These are phyloP conservation scores for Medicago arabica DNA, from an alignment of 306 rosid genomes.

Conservation along the genomic window DNA sequence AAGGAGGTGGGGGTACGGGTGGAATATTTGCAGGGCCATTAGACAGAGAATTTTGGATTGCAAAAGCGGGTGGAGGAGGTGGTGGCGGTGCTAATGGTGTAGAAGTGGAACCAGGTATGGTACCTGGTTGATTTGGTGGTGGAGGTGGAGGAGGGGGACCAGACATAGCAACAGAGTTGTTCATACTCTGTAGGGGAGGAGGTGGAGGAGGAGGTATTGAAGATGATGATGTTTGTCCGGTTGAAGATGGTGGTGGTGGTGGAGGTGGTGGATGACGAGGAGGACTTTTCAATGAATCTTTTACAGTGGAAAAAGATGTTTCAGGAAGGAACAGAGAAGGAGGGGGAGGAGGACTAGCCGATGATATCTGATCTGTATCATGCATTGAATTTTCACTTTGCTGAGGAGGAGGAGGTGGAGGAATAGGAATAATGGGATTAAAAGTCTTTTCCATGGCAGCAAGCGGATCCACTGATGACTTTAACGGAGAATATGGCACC, in stretches of 20 bases:
- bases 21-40: conserved; percentile 50
- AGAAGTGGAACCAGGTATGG: conserved; percentile 43
- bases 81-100: conserved; percentile 61
- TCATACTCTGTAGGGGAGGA: conserved; percentile 34
- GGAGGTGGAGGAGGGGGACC: conserved; percentile 74
- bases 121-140: conserved; percentile 44
- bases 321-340: conserved; percentile 31
- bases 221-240: conserved; percentile 40
- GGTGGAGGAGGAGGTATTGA: conserved; percentile 51
- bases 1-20: conserved; percentile 78
- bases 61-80: conserved; percentile 65
- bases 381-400: conserved; percentile 41
- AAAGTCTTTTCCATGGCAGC: conserved; percentile 35
- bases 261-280: conserved; percentile 44
- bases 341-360: conserved; percentile 39
- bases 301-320: not conserved
- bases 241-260: conserved; percentile 35
- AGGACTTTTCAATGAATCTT: conserved; percentile 13
- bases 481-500: conserved; percentile 35
- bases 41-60: conserved; percentile 38
- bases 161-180: not conserved
- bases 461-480: conserved; percentile 38
- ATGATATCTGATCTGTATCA: conserved; percentile 42
- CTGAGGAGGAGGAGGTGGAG: conserved; percentile 34
- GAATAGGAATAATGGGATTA: conserved; percentile 36